Base-by-base conservation (phyloP, 2,329 filamentous ascomycete genomes). In the Lasiodiplodia sp. region DNA sequence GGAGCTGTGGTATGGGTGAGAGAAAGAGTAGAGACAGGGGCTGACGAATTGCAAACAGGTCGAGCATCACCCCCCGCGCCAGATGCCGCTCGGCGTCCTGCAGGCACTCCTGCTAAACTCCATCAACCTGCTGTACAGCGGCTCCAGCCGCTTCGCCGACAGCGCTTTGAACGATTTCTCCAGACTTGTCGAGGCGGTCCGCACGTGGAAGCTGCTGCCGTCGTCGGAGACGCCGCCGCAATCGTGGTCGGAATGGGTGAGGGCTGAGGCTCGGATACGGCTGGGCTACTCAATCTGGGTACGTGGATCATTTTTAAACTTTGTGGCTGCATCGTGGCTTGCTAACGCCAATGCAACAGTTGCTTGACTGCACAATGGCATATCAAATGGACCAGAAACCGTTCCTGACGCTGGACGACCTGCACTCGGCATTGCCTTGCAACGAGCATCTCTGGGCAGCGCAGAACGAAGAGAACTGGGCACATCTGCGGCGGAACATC, bases 391-490 rank as follows among this genome's bases (percentile, higher is more conserved):
- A 68, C 40, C 53, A 63, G 12, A 68, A 68, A 12, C 57, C 67
- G 1, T 52, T 57, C n/a, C 11, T 70, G 40, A 21, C 21, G 23
- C 52, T 70, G 21, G 69, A 68, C 2, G 57, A 70, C 23, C 25
- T 66, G 38, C 57, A 63, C 18, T 25, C 58, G 7, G 25, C 58
- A 8, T 51, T 70, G 14, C 69, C 69, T 3, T 51, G 66, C 44
- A 70, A 72, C 11, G 75, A 77, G 40, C 69, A 70, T 5, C 53
- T 75, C 3, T 78, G 75, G 75, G 66, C 70, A 44, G 71, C 73
- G 14, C 53, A 65, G 16, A 71, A 68, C 25, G 72, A 71, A 18
- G 53, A 72, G 34, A 69, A 73, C 28, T 77, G 74, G 73, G 66
- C 71, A 18, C 66, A 70, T 18, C 28, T 67, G 3, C 58, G 60